phyloP scores from a whole-genome alignment of 1,139 yeast genomes.

The Yamadazyma spencermartinsiae region DNA sequence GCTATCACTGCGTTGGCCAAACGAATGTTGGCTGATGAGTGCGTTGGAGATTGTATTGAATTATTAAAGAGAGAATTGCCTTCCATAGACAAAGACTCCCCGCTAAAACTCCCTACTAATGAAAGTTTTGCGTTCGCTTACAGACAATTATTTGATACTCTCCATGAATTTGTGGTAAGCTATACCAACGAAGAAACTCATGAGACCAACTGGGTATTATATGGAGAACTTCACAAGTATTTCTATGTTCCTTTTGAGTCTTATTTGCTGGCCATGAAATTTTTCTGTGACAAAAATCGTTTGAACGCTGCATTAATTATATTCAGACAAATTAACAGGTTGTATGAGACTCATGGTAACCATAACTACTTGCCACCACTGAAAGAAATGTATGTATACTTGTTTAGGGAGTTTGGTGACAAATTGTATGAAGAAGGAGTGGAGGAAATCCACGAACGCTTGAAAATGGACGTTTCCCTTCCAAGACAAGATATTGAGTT shows the following conservation, averaged over 20 bases:
- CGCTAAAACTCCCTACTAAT: slow-evolving; percentile 28
- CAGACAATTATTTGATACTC: slow-evolving; percentile 32
- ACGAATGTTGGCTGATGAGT: slow-evolving; percentile 48
- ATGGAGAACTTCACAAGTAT: slow-evolving; percentile 57
- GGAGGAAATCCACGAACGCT: slow-evolving; percentile 59
- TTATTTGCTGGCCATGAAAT: slow-evolving; percentile 60
- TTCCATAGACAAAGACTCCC: slow-evolving; percentile 35
- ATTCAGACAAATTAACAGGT: slow-evolving; percentile 61
- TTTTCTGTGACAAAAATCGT: slow-evolving; percentile 56
- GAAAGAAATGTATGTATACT: slow-evolving; percentile 59
- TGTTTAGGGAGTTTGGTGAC: slow-evolving; percentile 64
- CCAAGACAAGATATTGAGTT: slow-evolving; percentile 56
- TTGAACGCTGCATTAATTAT: slow-evolving; percentile 66
- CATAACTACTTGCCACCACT: slow-evolving; percentile 56
- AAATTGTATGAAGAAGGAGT: slow-evolving; percentile 68
- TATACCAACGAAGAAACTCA: slow-evolving; percentile 39
- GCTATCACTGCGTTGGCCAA: slow-evolving; percentile 50
- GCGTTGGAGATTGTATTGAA: slow-evolving; percentile 58
- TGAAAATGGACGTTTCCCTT: slow-evolving; percentile 65
- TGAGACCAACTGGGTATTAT: slow-evolving; percentile 65
- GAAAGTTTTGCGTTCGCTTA: slow-evolving; percentile 30
- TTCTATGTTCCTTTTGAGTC: slow-evolving; percentile 62
- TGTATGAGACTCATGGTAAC: slow-evolving; percentile 55
- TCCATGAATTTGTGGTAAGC: slow-evolving; percentile 49
- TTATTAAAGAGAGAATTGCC: slow-evolving; percentile 64